These are phyloP conservation scores for Xerocomus brunneocitrinus DNA, from an alignment of 768 basidiomycete genomes.

Conservation along the genomic window DNA sequence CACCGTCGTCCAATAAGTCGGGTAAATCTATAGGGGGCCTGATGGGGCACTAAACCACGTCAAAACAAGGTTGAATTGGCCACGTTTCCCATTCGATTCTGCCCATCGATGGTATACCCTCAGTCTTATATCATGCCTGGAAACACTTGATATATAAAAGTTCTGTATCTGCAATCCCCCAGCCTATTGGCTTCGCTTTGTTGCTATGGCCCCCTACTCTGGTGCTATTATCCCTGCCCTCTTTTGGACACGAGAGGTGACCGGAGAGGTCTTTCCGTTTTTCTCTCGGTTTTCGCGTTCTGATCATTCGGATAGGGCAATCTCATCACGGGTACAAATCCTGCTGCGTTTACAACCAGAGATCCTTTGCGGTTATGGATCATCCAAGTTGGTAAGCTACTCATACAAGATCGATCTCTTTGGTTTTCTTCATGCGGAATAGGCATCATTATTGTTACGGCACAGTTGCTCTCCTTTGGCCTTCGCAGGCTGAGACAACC, in stretches of 20 bases:
- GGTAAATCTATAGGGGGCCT: too few species aligned
- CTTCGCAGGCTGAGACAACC: conserved; percentile 78
- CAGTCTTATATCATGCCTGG: not conserved
- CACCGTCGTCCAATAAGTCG: not conserved
- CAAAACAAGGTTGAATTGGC: not conserved
- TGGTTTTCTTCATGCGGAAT: not conserved
- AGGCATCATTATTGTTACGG: conserved; percentile 80
- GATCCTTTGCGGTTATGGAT: conserved; percentile 86
- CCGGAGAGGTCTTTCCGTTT: conserved; percentile 16
- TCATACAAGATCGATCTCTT: not conserved
- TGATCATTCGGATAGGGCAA: conserved; percentile 49
- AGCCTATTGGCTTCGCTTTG: not conserved
- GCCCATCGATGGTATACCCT: not conserved
- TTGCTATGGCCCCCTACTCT: not conserved
- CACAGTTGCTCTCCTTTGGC: conserved; percentile 63
- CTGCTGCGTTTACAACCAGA: conserved; percentile 54
- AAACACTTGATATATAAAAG: not conserved
- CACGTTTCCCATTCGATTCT: not conserved
- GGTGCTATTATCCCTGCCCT: not conserved
- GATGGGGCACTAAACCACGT: too few species aligned
- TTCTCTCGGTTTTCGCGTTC: not conserved
- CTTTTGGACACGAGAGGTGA: conserved; percentile 8
- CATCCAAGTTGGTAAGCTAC: conserved; percentile 63
- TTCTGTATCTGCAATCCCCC: not conserved
- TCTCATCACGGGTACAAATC: conserved; percentile 70